Conservation (phyloP, 176 grass and related monocot genomes). For the Saccharum officinarum region DNA sequence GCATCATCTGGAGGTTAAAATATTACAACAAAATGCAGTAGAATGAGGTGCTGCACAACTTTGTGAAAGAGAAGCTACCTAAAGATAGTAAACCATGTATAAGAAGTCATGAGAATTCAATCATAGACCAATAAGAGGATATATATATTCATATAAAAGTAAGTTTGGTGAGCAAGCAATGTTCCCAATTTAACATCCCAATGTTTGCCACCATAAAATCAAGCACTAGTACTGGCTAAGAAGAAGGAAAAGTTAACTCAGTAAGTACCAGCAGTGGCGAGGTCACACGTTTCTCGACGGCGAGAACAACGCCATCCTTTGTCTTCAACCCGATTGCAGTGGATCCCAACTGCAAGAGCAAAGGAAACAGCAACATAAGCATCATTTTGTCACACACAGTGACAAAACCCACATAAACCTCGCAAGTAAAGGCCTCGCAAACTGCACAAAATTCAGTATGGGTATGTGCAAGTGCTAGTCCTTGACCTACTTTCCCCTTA, state of each 20-base stretch:
- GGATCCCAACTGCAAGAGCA: constrained; percentile 69
- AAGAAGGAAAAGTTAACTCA: not conserved
- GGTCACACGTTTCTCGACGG: constrained; percentile 97
- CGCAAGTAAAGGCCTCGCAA: not conserved
- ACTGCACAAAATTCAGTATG: not conserved
- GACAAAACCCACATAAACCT: not conserved
- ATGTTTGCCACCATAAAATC: not conserved
- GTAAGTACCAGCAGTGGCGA: constrained; percentile 75
- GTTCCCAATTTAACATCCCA: not conserved
- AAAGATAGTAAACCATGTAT: not conserved
- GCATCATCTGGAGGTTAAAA: not conserved
- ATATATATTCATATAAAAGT: too few species aligned
- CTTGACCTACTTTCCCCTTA: not conserved
- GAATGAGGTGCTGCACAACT: not conserved
- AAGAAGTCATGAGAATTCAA: not conserved
- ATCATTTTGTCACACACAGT: not conserved
- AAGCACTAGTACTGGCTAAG: not conserved
- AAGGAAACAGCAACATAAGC: not conserved
- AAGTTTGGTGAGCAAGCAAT: not conserved
- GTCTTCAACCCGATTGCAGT: constrained; percentile 90
- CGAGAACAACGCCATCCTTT: constrained; percentile 86
- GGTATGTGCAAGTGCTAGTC: not conserved
- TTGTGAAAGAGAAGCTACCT: not conserved
- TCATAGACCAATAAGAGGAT: not conserved
- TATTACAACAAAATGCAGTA: not conserved